These are phyloP conservation scores for Prunus persica DNA, from an alignment of 306 rosid genomes.

Conservation along the genomic window DNA sequence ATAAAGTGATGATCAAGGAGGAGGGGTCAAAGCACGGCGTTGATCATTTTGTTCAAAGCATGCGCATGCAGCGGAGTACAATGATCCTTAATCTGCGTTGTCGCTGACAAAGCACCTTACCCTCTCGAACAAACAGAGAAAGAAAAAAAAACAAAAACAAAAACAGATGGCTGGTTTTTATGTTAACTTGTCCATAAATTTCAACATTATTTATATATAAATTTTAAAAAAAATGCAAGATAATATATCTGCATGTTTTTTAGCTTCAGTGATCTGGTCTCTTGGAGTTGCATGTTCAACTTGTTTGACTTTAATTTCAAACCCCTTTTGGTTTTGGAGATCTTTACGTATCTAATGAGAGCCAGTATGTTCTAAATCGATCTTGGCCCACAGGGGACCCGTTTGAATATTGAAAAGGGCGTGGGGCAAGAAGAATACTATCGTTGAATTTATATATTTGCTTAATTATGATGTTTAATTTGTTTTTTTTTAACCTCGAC, in stretches of 20 bases:
- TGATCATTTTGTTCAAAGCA: conserved; percentile 1
- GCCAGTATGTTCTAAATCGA: neutral
- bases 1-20: neutral
- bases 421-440: neutral
- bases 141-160: neutral
- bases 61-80: neutral
- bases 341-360: neutral
- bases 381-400: neutral
- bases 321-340: neutral
- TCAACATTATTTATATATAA: neutral
- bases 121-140: neutral
- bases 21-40: conserved; percentile 5
- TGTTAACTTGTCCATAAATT: neutral
- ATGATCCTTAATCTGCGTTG: conserved; percentile 18
- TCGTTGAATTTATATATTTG: neutral
- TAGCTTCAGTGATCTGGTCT: too few species aligned
- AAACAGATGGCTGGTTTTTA: neutral
- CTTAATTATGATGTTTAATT: neutral
- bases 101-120: conserved; percentile 24
- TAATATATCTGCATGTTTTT: neutral
- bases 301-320: neutral
- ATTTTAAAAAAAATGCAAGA: neutral
- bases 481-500: too few species aligned
- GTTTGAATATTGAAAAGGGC: neutral
- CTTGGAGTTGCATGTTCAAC: neutral